Conservation (phyloP, 2,329 filamentous ascomycete species). For the Penicillium griseofulvum region DNA sequence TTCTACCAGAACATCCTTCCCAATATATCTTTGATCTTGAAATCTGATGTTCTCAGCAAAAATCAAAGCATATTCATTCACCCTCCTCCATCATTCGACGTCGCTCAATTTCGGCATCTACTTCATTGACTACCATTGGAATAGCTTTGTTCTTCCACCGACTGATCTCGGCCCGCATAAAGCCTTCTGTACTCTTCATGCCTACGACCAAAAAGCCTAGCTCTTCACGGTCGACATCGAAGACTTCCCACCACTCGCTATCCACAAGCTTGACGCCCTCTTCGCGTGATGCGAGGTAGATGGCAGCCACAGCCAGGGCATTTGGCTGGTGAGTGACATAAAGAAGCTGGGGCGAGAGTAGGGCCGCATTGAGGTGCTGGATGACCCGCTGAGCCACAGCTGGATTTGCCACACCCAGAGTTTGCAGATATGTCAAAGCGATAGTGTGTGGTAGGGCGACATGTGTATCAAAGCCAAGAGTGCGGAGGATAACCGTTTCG, state of each 20-base stretch:
- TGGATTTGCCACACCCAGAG: slow-evolving; percentile 66
- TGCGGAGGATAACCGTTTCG: slow-evolving; percentile 73
- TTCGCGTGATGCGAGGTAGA: slow-evolving; percentile 85
- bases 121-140: slow-evolving; percentile 56
- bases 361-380: slow-evolving; percentile 77
- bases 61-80: slow-evolving; percentile 30
- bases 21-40: background rate
- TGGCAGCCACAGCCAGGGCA: slow-evolving; percentile 78
- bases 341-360: slow-evolving; percentile 82
- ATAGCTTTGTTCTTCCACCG: slow-evolving; percentile 55
- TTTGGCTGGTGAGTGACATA: slow-evolving; percentile 91
- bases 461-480: slow-evolving; percentile 77
- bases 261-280: slow-evolving; percentile 73
- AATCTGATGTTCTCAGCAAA: background rate
- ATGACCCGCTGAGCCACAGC: slow-evolving; percentile 64
- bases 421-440: slow-evolving; percentile 88
- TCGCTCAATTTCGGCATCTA: slow-evolving; percentile 61
- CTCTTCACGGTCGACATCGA: slow-evolving; percentile 92
- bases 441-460: slow-evolving; percentile 83
- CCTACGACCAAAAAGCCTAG: slow-evolving; percentile 88
- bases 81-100: slow-evolving; percentile 44
- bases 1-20: background rate
- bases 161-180: slow-evolving; percentile 59
- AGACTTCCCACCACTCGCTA: slow-evolving; percentile 95
- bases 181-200: slow-evolving; percentile 74